Evolutionary conservation across 306 rosid species (phyloP).

Genomic region (Lablab purpureus): DNA sequence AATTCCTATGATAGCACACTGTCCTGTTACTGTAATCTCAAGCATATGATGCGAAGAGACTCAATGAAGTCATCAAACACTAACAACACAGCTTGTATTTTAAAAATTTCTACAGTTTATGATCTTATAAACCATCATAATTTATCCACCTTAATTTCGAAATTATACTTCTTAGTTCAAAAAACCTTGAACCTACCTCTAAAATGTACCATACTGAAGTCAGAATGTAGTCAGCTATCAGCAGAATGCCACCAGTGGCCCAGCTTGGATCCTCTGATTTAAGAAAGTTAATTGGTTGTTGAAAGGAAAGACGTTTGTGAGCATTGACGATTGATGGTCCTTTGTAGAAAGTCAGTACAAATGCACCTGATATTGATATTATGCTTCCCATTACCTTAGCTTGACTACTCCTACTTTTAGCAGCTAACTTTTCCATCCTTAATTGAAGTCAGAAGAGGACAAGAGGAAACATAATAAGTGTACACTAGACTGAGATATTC

Average conservation of each 20-base stretch:
- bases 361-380: slow-evolving; percentile 85
- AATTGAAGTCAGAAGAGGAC: background rate
- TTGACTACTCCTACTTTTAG: slow-evolving; percentile 68
- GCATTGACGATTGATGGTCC: slow-evolving; percentile 62
- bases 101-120: background rate
- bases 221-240: slow-evolving; percentile 69
- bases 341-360: slow-evolving; percentile 78
- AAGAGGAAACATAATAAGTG: background rate
- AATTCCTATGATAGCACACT: no score
- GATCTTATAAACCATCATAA: background rate
- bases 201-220: slow-evolving; percentile 84
- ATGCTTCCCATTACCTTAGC: slow-evolving; percentile 85
- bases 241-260: slow-evolving; percentile 72
- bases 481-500: background rate
- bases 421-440: slow-evolving; percentile 82
- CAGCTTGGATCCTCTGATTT: slow-evolving; percentile 59
- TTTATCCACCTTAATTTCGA: background rate
- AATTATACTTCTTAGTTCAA: background rate
- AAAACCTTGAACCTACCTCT: slow-evolving; percentile 58
- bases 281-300: slow-evolving; percentile 42
- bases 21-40: no score
- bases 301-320: slow-evolving; percentile 32
- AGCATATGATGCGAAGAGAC: no score
- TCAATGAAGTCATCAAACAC: no score
- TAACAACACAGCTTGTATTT: no score